phyloP scores from a whole-genome alignment of 2,329 filamentous ascomycete genomes.

The Colletotrichum musicola region DNA sequence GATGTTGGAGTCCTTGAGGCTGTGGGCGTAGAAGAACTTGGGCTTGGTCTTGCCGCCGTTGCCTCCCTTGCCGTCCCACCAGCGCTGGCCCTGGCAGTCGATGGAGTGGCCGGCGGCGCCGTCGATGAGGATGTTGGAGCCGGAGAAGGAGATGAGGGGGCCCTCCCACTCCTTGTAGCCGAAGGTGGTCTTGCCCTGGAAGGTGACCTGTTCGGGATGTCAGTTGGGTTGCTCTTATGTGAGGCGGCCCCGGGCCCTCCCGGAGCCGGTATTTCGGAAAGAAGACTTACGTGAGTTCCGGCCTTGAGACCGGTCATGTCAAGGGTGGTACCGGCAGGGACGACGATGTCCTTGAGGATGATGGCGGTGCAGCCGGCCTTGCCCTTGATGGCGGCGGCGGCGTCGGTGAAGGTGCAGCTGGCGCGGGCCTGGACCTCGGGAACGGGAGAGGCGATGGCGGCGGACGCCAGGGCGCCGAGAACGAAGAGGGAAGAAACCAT shows the following conservation, averaged over 20 bases:
- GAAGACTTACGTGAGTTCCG: slow-evolving; percentile 55
- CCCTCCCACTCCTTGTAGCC: slow-evolving; percentile 75
- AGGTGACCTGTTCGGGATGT: slow-evolving; percentile 59
- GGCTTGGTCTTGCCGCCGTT: slow-evolving; percentile 74
- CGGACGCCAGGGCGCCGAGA: slow-evolving; percentile 46
- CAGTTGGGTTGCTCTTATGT: not conserved
- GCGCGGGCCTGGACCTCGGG: slow-evolving; percentile 40
- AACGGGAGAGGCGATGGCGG: slow-evolving; percentile 42
- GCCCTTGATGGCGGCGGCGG: slow-evolving; percentile 59
- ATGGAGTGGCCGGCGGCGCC: slow-evolving; percentile 65
- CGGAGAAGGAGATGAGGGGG: slow-evolving; percentile 72
- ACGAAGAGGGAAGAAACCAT: slow-evolving; percentile 41
- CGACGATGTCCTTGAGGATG: slow-evolving; percentile 63
- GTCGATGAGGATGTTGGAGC: slow-evolving; percentile 65
- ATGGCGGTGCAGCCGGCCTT: slow-evolving; percentile 67
- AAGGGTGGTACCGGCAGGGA: slow-evolving; percentile 70
- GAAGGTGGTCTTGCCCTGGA: slow-evolving; percentile 75
- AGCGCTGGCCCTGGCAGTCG: slow-evolving; percentile 67
- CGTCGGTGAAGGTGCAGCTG: slow-evolving; percentile 67
- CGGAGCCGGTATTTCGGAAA: not conserved
- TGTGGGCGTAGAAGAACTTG: slow-evolving; percentile 68
- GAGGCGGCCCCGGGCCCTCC: too few relatives aligned
- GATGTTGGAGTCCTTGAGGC: slow-evolving; percentile 52
- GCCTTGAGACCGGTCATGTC: slow-evolving; percentile 66
- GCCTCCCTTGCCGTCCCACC: slow-evolving; percentile 72